Conservation (phyloP, 495 filamentous ascomycete species). For the Podospora pseudocomata region DNA sequence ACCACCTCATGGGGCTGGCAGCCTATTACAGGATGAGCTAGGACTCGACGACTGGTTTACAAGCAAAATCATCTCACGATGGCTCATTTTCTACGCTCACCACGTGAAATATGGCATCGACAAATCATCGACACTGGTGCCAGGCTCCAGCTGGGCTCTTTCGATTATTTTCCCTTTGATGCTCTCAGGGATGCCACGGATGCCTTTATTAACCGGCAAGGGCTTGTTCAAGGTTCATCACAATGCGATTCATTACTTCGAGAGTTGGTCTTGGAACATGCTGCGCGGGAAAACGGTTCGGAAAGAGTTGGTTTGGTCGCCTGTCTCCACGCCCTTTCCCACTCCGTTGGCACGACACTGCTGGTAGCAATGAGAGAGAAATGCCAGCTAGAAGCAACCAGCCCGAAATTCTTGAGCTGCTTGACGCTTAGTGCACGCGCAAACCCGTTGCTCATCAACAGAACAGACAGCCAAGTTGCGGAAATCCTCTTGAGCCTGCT, state of each 20-base stretch:
- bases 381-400: neutral
- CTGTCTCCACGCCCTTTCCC: slow-evolving; percentile 18
- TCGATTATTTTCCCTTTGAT: slow-evolving; percentile 3
- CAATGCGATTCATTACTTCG: slow-evolving; percentile 15
- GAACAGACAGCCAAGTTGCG: slow-evolving; percentile 13
- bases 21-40: neutral
- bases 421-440: slow-evolving; percentile 5
- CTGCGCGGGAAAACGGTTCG: slow-evolving; percentile 7
- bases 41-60: neutral
- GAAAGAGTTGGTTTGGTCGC: slow-evolving; percentile 18
- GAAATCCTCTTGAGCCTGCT: slow-evolving; percentile 16
- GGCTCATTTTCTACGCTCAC: slow-evolving; percentile 6
- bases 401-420: slow-evolving; percentile 17
- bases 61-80: neutral
- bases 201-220: slow-evolving; percentile 6
- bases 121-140: slow-evolving; percentile 14
- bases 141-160: neutral
- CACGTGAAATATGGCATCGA: slow-evolving; percentile 12
- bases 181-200: slow-evolving; percentile 12
- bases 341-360: neutral
- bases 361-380: slow-evolving; percentile 17
- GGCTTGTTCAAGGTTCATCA: slow-evolving; percentile 7
- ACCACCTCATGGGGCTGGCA: neutral
- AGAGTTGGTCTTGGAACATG: slow-evolving; percentile 18
- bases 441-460: slow-evolving; percentile 10